These are phyloP conservation scores for Psilocybe tampanensis DNA, from an alignment of 768 basidiomycete genomes.

Conservation along the genomic window DNA sequence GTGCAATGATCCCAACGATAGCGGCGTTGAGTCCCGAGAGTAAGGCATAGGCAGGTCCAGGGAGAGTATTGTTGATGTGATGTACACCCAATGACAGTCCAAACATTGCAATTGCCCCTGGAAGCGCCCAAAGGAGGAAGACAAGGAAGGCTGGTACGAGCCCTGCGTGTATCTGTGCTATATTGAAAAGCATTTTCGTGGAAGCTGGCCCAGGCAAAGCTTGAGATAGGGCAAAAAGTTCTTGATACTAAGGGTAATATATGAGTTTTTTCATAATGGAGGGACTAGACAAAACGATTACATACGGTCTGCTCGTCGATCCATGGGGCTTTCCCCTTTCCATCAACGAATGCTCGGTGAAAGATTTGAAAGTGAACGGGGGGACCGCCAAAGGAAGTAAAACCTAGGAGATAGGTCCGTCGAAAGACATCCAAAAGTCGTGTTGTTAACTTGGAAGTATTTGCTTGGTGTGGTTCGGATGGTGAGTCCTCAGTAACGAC, in stretches of 20 bases:
- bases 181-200: conserved; percentile 51
- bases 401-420: conserved; percentile 41
- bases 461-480: conserved; percentile 14
- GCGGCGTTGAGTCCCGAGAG: conserved; percentile 57
- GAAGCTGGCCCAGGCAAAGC: conserved; percentile 52
- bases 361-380: conserved; percentile 52
- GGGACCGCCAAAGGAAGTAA: conserved; percentile 52
- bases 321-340: conserved; percentile 35
- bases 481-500: neutral
- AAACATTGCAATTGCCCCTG: conserved; percentile 50
- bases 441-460: conserved; percentile 20
- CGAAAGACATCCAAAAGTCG: conserved; percentile 34
- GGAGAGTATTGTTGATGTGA: conserved; percentile 42
- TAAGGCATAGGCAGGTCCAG: conserved; percentile 47
- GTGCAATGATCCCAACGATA: conserved; percentile 54
- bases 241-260: conserved; percentile 35
- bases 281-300: conserved; percentile 8
- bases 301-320: conserved; percentile 43
- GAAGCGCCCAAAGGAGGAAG: conserved; percentile 48
- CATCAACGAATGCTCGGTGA: conserved; percentile 40
- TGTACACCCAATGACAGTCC: conserved; percentile 45
- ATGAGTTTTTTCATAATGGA: neutral
- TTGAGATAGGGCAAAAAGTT: conserved; percentile 49
- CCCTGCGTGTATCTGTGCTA: conserved; percentile 45
- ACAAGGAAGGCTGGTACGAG: conserved; percentile 40